Evolutionary conservation across 2,329 filamentous ascomycete species (phyloP), one percentile per base, ranked within the genome.

Genomic region (Talaromyces marneffei): DNA sequence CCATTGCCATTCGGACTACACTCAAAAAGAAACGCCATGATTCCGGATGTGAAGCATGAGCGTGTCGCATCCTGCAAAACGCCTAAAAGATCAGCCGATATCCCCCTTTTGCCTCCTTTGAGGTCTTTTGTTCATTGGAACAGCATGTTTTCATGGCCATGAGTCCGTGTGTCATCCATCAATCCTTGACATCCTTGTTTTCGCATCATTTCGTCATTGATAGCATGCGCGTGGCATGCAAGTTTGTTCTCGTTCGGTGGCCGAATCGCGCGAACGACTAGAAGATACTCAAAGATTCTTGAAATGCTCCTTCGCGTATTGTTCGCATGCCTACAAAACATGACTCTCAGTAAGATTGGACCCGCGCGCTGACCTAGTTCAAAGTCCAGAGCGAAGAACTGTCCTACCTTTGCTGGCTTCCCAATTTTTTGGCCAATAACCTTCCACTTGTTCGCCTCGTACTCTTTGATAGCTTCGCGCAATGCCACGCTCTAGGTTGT

Each of bases 361-460:
- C 61, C 68, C 54, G 68, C 66, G 62, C 63, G 62, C 64, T 12
- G 61, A 64, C 62, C 6, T 9, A 29, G 25, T 29, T 18, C 14
- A 55, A 18, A 37, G 18, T 23, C 35, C 18, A 16, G 14, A 35
- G 57, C 12, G 54, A 40, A 46, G 3, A 4, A 18, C 62, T 61
- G 46, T 7, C 78, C 65, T 75, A 91, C 89, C 87, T 99, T 99
- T 68, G 94, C 94, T 54, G 94, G 94, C 79, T 99, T 99, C 71
- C 92, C 92, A 68, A 99, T 91, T 77, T 97, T 97, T 75, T 91
- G 88, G 37, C 94, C 94, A 72, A 97, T 97, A 27, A 88, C 87
- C 79, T 97, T 97, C 94, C 94, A 99, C 75, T 97, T 97, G 76
- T 95, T 97, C 72, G 91, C 89, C 74, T 99, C 94, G 78, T 97